A percentile compares a stretch with the other conserved stretches of the same genome.
phyloP scores from a whole-genome alignment of 2,329 filamentous ascomycete species.

The Cladorrhinum sp. region DNA sequence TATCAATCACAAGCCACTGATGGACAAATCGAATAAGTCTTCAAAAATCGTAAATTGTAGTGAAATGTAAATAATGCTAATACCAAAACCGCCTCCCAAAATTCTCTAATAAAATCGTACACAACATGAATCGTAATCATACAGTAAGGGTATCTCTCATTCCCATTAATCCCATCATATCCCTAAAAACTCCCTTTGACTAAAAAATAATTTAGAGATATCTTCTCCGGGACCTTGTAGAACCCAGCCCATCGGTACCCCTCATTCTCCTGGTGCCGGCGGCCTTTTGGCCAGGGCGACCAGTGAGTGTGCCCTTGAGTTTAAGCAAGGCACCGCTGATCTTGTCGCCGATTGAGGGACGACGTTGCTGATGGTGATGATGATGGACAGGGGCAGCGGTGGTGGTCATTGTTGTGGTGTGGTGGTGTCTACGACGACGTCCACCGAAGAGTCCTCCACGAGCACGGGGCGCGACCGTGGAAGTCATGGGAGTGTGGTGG shows the following conservation, averaged over 20 bases:
- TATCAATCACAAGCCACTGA: too few relatives aligned
- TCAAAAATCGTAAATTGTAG: too few relatives aligned
- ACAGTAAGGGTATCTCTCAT: too few relatives aligned
- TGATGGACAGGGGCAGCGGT: slow-evolving; percentile 32
- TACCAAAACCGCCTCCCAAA: too few relatives aligned
- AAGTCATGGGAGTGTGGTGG: slow-evolving; percentile 50
- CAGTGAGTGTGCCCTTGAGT: slow-evolving; percentile 66
- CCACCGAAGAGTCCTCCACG: slow-evolving; percentile 4
- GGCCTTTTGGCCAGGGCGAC: slow-evolving; percentile 67
- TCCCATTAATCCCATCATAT: not conserved
- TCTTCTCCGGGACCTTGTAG: slow-evolving; percentile 3
- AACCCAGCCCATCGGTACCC: slow-evolving; percentile 1
- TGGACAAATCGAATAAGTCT: too few relatives aligned
- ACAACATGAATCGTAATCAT: too few relatives aligned
- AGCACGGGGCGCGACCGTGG: slow-evolving; percentile 52
- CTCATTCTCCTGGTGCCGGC: slow-evolving; percentile 3
- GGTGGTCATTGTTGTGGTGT: not conserved
- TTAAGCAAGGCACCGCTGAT: slow-evolving; percentile 72
- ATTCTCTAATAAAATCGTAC: too few relatives aligned
- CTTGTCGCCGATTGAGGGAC: slow-evolving; percentile 70
- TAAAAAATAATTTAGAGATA: not conserved
- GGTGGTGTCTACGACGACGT: not conserved
- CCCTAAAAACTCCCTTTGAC: too few relatives aligned
- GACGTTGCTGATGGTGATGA: slow-evolving; percentile 69
- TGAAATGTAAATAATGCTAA: too few relatives aligned